These are phyloP conservation scores for Zymoseptoria crescenta DNA, from an alignment of 2,329 filamentous ascomycete species.

Conservation along the genomic window DNA sequence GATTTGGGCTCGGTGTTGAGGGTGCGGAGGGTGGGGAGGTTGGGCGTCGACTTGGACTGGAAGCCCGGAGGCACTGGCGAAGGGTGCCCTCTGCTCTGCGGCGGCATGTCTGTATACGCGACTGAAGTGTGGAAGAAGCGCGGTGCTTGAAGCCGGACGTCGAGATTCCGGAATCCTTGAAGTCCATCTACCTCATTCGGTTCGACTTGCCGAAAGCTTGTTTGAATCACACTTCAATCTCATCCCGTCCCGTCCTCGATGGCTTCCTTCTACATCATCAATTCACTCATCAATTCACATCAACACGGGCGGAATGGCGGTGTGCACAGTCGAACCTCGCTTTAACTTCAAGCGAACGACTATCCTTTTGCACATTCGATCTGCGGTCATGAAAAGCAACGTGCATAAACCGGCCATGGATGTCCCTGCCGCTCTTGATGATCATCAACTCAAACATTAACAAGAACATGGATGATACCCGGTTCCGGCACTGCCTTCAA, in stretches of 20 bases:
- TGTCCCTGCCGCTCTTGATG: background rate
- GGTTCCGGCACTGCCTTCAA: background rate
- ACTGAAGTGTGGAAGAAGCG: background rate
- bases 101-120: conserved; percentile 29
- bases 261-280: background rate
- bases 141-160: background rate
- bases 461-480: background rate
- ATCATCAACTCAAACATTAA: background rate
- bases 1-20: conserved; percentile 15
- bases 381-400: background rate
- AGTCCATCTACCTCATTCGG: background rate
- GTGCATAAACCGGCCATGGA: background rate
- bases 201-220: background rate
- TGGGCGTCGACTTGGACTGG: conserved; percentile 42
- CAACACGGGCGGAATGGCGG: background rate
- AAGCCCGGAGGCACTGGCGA: conserved; percentile 31
- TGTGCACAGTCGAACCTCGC: background rate
- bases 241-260: background rate
- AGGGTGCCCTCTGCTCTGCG: conserved; percentile 36
- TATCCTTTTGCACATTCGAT: background rate
- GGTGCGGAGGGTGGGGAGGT: conserved; percentile 36
- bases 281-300: background rate
- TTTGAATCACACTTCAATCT: background rate
- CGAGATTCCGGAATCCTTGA: background rate
- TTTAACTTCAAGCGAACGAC: background rate